These are phyloP conservation scores for Purshia tridentata DNA, from an alignment of 306 rosid species.

Conservation along the genomic window DNA sequence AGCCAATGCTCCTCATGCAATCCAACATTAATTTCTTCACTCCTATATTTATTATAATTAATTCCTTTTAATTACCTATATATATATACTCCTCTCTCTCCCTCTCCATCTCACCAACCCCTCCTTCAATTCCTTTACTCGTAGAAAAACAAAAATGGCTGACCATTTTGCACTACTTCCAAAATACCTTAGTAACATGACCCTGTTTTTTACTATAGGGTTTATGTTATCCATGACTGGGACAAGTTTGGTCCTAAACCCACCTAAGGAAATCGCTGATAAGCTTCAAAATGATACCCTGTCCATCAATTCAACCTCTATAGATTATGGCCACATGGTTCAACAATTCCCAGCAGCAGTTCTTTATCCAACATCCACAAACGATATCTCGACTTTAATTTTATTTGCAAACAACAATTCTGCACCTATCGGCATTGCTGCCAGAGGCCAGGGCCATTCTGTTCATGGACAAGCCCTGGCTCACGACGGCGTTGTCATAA, in stretches of 20 bases:
- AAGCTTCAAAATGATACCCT: constrained; percentile 45
- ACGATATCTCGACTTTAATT: constrained; percentile 46
- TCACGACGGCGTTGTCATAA: constrained; percentile 63
- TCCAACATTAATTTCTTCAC: not conserved
- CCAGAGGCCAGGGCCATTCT: constrained; percentile 79
- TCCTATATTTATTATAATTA: not conserved
- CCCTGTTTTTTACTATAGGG: not conserved
- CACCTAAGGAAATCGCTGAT: constrained; percentile 30
- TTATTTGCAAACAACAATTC: constrained; percentile 34
- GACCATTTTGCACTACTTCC: not conserved
- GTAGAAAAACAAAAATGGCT: not conserved
- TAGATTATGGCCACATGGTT: constrained; percentile 64
- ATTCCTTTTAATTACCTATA: not conserved
- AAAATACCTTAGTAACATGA: not conserved
- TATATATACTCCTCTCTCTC: not conserved
- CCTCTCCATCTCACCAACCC: not conserved
- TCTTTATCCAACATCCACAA: constrained; percentile 41
- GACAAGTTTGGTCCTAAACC: constrained; percentile 1
- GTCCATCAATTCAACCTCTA: constrained; percentile 45
- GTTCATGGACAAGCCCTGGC: constrained; percentile 75
- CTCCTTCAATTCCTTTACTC: too few relatives aligned
- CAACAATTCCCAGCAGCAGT: constrained; percentile 41
- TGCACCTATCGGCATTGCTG: constrained; percentile 36
- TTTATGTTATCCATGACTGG: not conserved
- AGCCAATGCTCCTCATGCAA: not conserved